Evolutionary conservation across 2,329 filamentous ascomycete species (phyloP).

Genomic region (Colletotrichum euphorbiae): DNA sequence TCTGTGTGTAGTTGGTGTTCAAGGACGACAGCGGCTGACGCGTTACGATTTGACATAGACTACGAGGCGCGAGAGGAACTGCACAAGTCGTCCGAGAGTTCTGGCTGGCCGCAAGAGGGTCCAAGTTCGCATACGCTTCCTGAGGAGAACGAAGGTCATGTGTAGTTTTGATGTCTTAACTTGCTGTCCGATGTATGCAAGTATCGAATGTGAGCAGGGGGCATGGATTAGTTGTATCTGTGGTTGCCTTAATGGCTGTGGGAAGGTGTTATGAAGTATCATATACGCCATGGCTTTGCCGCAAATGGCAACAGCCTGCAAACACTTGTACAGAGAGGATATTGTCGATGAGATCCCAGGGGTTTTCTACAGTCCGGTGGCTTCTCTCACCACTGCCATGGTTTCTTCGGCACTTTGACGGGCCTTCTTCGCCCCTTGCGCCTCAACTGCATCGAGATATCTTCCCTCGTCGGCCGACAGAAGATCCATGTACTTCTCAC

Average conservation of each 20-base stretch:
- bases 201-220: not conserved
- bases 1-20: not conserved
- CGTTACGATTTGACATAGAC: conserved; percentile 52
- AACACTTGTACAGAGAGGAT: not conserved
- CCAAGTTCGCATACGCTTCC: conserved; percentile 71
- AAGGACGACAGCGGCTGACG: conserved; percentile 6
- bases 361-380: conserved; percentile 59
- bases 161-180: too few relatives aligned
- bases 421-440: conserved; percentile 71
- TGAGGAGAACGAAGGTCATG: conserved; percentile 45
- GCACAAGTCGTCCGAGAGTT: conserved; percentile 78
- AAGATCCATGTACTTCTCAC: conserved; percentile 66
- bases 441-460: conserved; percentile 68
- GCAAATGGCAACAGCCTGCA: conserved; percentile 6
- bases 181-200: too few relatives aligned
- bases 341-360: not conserved
- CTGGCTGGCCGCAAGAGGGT: conserved; percentile 75
- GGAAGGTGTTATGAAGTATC: not conserved
- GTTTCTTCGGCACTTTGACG: conserved; percentile 68
- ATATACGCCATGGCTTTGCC: not conserved
- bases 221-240: not conserved
- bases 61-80: conserved; percentile 73
- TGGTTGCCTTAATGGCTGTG: not conserved
- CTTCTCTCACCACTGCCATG: conserved; percentile 64
- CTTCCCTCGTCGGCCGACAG: conserved; percentile 59